Base-by-base conservation (phyloP, 2,329 filamentous ascomycete genomes). In the Dryadomyces quercus-mongolicae region DNA sequence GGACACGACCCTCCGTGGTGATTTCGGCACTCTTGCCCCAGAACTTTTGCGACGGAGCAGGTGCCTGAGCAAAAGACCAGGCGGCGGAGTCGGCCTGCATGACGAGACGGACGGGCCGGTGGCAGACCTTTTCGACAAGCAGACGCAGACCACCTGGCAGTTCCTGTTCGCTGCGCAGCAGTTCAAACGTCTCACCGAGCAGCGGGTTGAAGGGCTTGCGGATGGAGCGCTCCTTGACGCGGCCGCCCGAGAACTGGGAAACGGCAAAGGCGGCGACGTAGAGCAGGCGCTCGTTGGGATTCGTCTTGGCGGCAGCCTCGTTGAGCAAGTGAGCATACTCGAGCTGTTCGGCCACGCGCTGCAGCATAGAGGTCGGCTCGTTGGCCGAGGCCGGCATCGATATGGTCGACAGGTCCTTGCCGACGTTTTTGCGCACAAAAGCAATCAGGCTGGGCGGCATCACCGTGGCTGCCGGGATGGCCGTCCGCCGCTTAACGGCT, bases 131-230 rank as follows among this genome's bases (percentile, higher is more conserved):
- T 67, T 98, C 93, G 0, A 92, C 88, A n/a, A 98, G 72, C 60
- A 97, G 84, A 45, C 93, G 83, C 70, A 94, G 94, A 1, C 90
- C 90, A 54, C 90, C 90, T 0, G 80, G 78, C 0, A 77, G 70
- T 60, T 85, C 82, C 56, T 84, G 81, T 60, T 95, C 90, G 59
- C 91, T 85, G 46, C 92, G 84, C 36, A 98, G 80, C 40, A 98
- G 80, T 69, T 98, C 93, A 67, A 82, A 98, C 0, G 93, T 98
- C 70, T 98, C 93, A 50, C 93, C 93, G 0, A 98, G 81, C 73
- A 98, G 85, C 3, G 93, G 93, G 62, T 96, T 98, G 71, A 97
- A 98, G 0, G 93, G 93, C 66, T 98, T 98, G 60, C 93, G 87
- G 57, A 94, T 88, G 3, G 91, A 85, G 44, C 93, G 86, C 67